Base-by-base conservation (phyloP, 2,329 filamentous ascomycete genomes). In the Phyllachora maydis region DNA sequence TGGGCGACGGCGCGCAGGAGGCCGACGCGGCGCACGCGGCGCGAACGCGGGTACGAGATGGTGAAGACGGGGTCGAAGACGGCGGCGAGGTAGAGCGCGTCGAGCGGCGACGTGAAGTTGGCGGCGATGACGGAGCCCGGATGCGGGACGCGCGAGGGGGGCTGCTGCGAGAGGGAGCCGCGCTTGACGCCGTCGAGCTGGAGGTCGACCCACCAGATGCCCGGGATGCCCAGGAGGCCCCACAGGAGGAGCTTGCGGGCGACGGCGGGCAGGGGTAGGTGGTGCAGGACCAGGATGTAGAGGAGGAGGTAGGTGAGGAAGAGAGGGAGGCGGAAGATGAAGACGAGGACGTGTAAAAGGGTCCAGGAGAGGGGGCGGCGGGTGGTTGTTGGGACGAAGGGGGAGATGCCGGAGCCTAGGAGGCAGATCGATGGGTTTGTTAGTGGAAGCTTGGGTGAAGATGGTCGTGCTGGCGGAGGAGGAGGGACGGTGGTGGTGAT, bases 191-290 rank as follows among this genome's bases (percentile, higher is more conserved):
- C 85, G 45, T 98, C 88, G 34, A 98, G 79, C 47, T 93, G 85
- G n/a, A 98, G 56, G 48, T 98, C 88, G 27, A 93, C 73, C 85
- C 85, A 95, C 82, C 83, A 95, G 28, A 98, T 78, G 14, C 88
- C 85, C 0, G 83, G 81, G 28, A 91, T 75, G 18, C 70, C 75
- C 35, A 98, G 65, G 33, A 95, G 65, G 30, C 69, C 64, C 85
- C 88, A 95, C 25, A 95, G 53, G 23, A 81, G 67, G 8, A 77
- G 67, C 50, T 95, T 95, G 40, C 81, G 81, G 20, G 70, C 40
- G 28, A 58, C 45, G 16, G 53, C 47, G 9, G 62, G 62, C 11
- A 67, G 42, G 0, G 82, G 82, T 9, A 92, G 63, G 61, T 73
- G 77, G 51, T 85, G 78, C 25, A 95, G 60, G 30, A 92, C 38